phyloP scores from a whole-genome alignment of 176 grass and related monocot species.

The Zoysia pacifica region DNA sequence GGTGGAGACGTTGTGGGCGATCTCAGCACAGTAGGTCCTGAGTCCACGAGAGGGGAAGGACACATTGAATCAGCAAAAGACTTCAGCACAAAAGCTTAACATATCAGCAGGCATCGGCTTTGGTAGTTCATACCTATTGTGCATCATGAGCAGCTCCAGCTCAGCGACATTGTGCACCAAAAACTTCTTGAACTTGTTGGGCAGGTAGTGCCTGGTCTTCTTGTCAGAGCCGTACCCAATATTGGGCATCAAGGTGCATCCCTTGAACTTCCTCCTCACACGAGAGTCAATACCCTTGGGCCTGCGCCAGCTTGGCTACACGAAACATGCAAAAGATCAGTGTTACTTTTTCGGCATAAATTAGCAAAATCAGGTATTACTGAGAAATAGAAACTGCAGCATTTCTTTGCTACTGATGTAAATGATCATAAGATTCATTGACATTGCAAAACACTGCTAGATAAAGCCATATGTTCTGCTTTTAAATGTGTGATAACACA shows the following conservation, averaged over 20 bases:
- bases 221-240: conserved; percentile 88
- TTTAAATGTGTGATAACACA: background rate
- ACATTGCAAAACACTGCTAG: background rate
- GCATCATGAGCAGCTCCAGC: conserved; percentile 84
- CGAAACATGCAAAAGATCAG: background rate
- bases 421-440: background rate
- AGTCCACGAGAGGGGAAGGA: background rate
- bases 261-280: conserved; percentile 91
- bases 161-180: conserved; percentile 83
- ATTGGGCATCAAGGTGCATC: conserved; percentile 84
- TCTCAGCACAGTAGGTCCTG: conserved; percentile 89
- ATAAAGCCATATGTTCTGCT: background rate
- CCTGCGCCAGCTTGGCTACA: conserved; percentile 79
- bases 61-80: background rate
- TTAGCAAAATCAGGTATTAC: background rate
- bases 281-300: conserved; percentile 93
- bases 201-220: conserved; percentile 81
- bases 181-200: conserved; percentile 90
- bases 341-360: background rate
- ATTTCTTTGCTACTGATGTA: background rate
- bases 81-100: background rate
- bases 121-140: conserved; percentile 55
- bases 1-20: conserved; percentile 71
- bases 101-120: background rate
- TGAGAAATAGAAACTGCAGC: background rate